These are phyloP conservation scores for Pyrus betulifolia DNA, from an alignment of 306 rosid genomes.

Conservation along the genomic window DNA sequence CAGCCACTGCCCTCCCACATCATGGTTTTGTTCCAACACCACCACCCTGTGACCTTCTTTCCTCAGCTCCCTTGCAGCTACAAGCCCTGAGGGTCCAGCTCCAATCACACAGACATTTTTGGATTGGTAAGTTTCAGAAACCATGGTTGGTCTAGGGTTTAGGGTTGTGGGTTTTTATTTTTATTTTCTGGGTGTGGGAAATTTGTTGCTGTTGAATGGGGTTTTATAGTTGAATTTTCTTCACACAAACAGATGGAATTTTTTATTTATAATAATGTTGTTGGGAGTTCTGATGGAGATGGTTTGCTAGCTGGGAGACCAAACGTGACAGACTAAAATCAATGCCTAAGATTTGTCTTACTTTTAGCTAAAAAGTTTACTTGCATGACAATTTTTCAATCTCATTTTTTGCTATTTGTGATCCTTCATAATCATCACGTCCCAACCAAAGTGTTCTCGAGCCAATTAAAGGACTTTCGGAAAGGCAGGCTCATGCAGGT, in stretches of 20 bases:
- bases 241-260: conserved; percentile 21
- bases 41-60: conserved; percentile 71
- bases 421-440: neutral
- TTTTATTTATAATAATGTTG: conserved; percentile 22
- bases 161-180: neutral
- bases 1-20: conserved; percentile 93
- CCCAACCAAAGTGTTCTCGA: neutral
- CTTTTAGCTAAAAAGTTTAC: conserved; percentile 17
- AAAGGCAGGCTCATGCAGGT: neutral
- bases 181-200: neutral
- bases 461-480: neutral
- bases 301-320: conserved; percentile 48
- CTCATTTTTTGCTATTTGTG: neutral
- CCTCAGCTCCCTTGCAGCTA: conserved; percentile 74
- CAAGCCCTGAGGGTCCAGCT: conserved; percentile 84
- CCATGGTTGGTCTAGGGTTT: conserved; percentile 29
- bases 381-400: neutral
- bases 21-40: conserved; percentile 74
- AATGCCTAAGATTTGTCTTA: conserved; percentile 27
- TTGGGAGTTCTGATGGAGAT: conserved; percentile 17
- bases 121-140: conserved; percentile 36
- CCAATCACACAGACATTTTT: conserved; percentile 82
- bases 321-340: conserved; percentile 43
- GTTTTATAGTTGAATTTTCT: conserved; percentile 21
- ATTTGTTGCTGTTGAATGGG: conserved; percentile 8